Conservation (phyloP, 2,329 filamentous ascomycete species). For the Ophiostoma angusticollis region DNA sequence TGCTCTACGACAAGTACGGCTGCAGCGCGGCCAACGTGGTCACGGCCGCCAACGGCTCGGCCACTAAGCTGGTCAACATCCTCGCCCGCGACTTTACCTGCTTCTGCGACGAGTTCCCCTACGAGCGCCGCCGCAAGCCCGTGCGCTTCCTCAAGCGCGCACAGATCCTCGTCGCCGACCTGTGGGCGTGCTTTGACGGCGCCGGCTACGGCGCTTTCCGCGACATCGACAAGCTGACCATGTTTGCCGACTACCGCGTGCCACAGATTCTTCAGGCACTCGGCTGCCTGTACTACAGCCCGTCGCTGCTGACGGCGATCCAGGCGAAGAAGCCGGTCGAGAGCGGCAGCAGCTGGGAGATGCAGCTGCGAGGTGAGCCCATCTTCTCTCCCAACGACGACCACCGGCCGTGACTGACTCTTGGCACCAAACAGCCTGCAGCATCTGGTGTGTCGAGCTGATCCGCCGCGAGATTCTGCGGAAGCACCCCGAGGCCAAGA, state of each 20-base stretch:
- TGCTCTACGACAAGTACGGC: slow-evolving; percentile 69
- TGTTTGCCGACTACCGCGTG: slow-evolving; percentile 97
- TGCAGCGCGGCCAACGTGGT: slow-evolving; percentile 65
- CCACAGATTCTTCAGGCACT: slow-evolving; percentile 83
- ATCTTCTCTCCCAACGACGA: background rate
- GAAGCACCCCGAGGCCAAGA: slow-evolving; percentile 54
- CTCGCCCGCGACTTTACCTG: slow-evolving; percentile 71
- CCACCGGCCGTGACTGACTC: too few relatives aligned
- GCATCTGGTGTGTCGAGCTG: slow-evolving; percentile 91
- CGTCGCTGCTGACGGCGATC: slow-evolving; percentile 61
- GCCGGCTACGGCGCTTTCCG: slow-evolving; percentile 65
- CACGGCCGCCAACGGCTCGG: slow-evolving; percentile 60
- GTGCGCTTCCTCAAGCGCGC: slow-evolving; percentile 86
- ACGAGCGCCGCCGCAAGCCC: slow-evolving; percentile 53
- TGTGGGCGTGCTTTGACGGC: slow-evolving; percentile 93
- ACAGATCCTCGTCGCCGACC: slow-evolving; percentile 87
- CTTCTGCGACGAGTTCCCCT: slow-evolving; percentile 70
- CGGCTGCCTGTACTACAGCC: slow-evolving; percentile 74
- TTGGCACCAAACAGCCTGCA: slow-evolving; percentile 51
- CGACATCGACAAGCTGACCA: slow-evolving; percentile 92
- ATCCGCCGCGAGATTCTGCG: slow-evolving; percentile 68
- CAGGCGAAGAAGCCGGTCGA: slow-evolving; percentile 50
- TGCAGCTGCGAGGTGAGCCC: slow-evolving; percentile 65
- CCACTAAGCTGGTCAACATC: slow-evolving; percentile 73
- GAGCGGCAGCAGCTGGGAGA: slow-evolving; percentile 64